phyloP scores from a whole-genome alignment of 441 rosid genomes.

The Syzygium malaccense region DNA sequence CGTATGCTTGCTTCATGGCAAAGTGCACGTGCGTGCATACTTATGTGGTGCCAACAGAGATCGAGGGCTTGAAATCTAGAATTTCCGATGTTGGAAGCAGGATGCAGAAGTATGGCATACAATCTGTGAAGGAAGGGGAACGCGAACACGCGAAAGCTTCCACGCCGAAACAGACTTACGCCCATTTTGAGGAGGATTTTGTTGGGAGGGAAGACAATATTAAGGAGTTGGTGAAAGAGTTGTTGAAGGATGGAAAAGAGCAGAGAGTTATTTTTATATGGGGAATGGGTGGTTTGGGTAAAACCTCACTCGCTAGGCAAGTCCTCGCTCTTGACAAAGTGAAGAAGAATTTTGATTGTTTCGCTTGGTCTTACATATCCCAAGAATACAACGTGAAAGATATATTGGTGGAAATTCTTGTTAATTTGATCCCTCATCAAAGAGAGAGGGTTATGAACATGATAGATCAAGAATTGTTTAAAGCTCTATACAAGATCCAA shows the following conservation, averaged over 20 bases:
- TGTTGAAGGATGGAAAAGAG: rapidly evolving
- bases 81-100: too few species aligned
- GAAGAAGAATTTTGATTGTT: too few species aligned
- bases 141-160: rapidly evolving
- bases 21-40: too few species aligned
- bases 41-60: too few species aligned
- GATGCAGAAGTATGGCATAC: background rate
- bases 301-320: background rate
- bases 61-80: too few species aligned
- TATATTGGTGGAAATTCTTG: background rate
- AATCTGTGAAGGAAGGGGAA: rapidly evolving
- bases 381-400: background rate
- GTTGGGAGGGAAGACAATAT: background rate
- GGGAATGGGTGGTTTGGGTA: background rate
- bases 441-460: rapidly evolving
- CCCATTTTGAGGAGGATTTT: background rate
- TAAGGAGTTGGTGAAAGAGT: rapidly evolving
- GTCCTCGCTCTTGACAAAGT: too few species aligned
- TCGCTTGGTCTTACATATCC: too few species aligned
- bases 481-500: rapidly evolving
- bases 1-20: too few species aligned
- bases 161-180: rapidly evolving
- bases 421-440: rapidly evolving
- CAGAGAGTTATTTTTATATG: rapidly evolving
- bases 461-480: rapidly evolving